A percentile compares a stretch with the other conserved stretches of the same genome.
These are phyloP conservation scores for Trichoderma sp. DNA, from an alignment of 2,329 filamentous ascomycete species.

Conservation along the genomic window DNA sequence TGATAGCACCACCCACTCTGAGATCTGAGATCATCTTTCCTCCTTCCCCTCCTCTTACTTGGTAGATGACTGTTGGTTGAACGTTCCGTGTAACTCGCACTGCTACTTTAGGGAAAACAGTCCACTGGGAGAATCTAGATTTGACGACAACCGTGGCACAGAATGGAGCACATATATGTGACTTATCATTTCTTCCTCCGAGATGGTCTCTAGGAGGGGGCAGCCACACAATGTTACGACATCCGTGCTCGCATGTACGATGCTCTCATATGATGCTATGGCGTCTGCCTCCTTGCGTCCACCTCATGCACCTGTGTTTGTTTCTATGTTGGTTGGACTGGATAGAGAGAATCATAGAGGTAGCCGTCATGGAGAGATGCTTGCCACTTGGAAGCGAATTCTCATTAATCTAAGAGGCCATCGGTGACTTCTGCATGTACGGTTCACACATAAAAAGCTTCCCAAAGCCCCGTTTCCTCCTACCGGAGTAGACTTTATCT, in stretches of 20 bases:
- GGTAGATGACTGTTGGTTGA: neutral
- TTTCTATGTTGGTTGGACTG: neutral
- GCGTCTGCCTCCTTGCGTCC: neutral
- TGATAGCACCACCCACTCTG: neutral
- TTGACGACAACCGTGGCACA: neutral
- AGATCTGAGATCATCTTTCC: constrained; percentile 1
- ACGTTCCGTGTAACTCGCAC: neutral
- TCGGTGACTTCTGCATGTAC: neutral
- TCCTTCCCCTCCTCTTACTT: neutral
- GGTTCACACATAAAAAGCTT: constrained; percentile 1
- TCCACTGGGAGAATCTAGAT: neutral
- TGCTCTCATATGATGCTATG: neutral
- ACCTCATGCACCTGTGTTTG: neutral
- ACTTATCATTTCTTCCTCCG: neutral
- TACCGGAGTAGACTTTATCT: neutral
- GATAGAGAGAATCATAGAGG: neutral
- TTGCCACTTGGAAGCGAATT: neutral
- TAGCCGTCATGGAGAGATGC: neutral
- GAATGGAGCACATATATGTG: neutral
- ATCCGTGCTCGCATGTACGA: neutral
- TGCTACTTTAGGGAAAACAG: neutral
- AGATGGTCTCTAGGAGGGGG: neutral
- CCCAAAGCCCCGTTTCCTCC: neutral
- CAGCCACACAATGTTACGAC: neutral
- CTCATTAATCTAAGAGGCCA: neutral